phyloP scores from a whole-genome alignment of 768 basidiomycete genomes.

The Crassisporium funariophilum region DNA sequence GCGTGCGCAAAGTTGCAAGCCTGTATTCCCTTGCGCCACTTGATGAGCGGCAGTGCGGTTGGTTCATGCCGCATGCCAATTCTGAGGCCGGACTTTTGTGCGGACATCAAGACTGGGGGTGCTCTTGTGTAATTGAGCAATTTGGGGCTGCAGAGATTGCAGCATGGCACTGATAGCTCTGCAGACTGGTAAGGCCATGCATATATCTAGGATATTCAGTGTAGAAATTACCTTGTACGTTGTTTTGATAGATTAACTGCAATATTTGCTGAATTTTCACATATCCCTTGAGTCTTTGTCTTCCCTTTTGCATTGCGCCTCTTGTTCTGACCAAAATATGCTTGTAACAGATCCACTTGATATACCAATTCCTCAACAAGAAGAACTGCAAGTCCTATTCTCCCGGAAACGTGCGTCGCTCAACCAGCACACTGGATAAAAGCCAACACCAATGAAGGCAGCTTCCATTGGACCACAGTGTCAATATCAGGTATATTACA shows the following conservation, averaged over 20 bases:
- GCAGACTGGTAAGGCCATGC: slow-evolving; percentile 6
- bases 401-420: slow-evolving; percentile 24
- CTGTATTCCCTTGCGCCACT: slow-evolving; percentile 15
- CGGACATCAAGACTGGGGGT: background rate
- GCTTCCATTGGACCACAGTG: slow-evolving; percentile 40
- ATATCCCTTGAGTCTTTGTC: slow-evolving; percentile 3
- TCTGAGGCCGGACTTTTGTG: slow-evolving; percentile 10
- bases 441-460: slow-evolving; percentile 26
- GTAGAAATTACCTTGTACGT: slow-evolving; percentile 9
- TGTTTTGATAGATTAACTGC: slow-evolving; percentile 4
- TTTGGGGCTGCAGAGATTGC: slow-evolving; percentile 21
- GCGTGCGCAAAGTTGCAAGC: slow-evolving; percentile 12
- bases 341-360: slow-evolving; percentile 18
- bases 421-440: slow-evolving; percentile 36
- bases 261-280: no score
- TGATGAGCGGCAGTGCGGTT: slow-evolving; percentile 4
- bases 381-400: slow-evolving; percentile 26
- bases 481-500: slow-evolving; percentile 37
- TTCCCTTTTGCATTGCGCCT: background rate
- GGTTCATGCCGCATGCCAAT: slow-evolving; percentile 6
- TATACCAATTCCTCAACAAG: slow-evolving; percentile 26
- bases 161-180: slow-evolving; percentile 25
- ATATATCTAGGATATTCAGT: background rate
- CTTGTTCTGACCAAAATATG: slow-evolving; percentile 1
- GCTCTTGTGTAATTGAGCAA: slow-evolving; percentile 20